Evolutionary conservation across 108 stramenopile species (phyloP).

Genomic region (Nannochloropsis gaditana): DNA sequence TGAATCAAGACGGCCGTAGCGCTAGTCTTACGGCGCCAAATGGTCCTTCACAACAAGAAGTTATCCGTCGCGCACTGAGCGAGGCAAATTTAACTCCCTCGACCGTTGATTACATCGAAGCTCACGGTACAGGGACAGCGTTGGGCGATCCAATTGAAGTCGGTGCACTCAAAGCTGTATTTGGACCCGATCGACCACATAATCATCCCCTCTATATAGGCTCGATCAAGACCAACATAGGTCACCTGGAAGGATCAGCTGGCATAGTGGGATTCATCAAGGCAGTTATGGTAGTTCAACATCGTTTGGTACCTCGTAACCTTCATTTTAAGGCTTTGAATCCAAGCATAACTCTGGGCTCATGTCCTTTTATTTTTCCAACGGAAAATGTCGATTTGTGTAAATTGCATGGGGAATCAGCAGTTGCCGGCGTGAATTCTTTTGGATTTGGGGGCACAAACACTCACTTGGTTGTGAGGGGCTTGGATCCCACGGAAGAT

Average conservation of each 20-base stretch:
- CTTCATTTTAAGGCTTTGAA: conserved; percentile 43
- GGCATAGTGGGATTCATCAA: conserved; percentile 55
- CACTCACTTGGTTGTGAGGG: conserved; percentile 44
- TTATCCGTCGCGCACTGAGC: conserved; percentile 37
- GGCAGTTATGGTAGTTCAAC: conserved; percentile 44
- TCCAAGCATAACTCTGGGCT: conserved; percentile 38
- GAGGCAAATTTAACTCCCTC: conserved; percentile 22
- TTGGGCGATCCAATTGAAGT: conserved; percentile 57
- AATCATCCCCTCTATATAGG: conserved; percentile 45
- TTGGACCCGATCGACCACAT: conserved; percentile 26
- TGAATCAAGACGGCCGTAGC: conserved; percentile 54
- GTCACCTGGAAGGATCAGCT: conserved; percentile 57
- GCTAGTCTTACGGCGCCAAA: conserved; percentile 56
- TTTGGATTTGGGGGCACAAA: conserved; percentile 57
- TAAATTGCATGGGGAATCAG: neutral
- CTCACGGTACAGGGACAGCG: conserved; percentile 58
- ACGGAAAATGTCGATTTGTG: neutral
- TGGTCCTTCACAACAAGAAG: conserved; percentile 45
- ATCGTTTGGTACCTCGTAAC: conserved; percentile 44
- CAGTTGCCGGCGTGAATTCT: conserved; percentile 35
- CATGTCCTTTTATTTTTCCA: conserved; percentile 32
- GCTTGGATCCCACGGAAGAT: conserved; percentile 24
- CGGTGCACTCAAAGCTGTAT: conserved; percentile 48
- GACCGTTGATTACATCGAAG: conserved; percentile 49
- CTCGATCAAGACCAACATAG: conserved; percentile 56